Evolutionary conservation across 805 yeast genomes (phyloP).

Genomic region (Suhomyces tanzawaensis): DNA sequence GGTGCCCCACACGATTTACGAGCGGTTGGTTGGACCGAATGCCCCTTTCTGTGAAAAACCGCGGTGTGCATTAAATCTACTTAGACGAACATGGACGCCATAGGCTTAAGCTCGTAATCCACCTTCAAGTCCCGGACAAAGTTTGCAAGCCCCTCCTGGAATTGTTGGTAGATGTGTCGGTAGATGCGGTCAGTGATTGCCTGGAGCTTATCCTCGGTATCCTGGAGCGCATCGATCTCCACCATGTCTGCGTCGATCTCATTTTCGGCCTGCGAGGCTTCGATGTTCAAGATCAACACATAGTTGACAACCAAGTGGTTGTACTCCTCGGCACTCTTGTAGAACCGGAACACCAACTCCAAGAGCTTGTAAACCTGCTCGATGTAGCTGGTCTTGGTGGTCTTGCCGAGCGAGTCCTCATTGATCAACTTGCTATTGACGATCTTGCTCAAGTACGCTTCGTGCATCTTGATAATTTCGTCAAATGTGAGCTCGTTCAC

Average conservation of each 20-base stretch:
- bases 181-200: slow-evolving; percentile 41
- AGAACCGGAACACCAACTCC: slow-evolving; percentile 31
- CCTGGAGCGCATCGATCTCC: slow-evolving; percentile 16
- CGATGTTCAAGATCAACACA: slow-evolving; percentile 26
- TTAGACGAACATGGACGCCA: slow-evolving; percentile 1
- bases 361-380: slow-evolving; percentile 32
- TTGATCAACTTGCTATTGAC: slow-evolving; percentile 32
- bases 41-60: no score
- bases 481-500: slow-evolving; percentile 45
- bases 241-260: slow-evolving; percentile 29
- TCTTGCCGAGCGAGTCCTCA: slow-evolving; percentile 29
- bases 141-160: slow-evolving; percentile 38
- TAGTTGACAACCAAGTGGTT: slow-evolving; percentile 27
- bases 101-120: slow-evolving; percentile 49
- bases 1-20: no score
- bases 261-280: slow-evolving; percentile 14
- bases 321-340: slow-evolving; percentile 36
- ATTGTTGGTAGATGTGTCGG: slow-evolving; percentile 38
- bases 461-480: slow-evolving; percentile 43
- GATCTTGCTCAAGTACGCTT: slow-evolving; percentile 19
- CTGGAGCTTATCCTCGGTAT: slow-evolving; percentile 27
- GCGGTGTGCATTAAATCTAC: no score
- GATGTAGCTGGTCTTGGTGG: slow-evolving; percentile 27
- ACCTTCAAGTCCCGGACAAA: slow-evolving; percentile 53
- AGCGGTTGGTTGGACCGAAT: no score